Base-by-base conservation (phyloP, 805 yeast genomes). In the Torulaspora gathmanii region DNA sequence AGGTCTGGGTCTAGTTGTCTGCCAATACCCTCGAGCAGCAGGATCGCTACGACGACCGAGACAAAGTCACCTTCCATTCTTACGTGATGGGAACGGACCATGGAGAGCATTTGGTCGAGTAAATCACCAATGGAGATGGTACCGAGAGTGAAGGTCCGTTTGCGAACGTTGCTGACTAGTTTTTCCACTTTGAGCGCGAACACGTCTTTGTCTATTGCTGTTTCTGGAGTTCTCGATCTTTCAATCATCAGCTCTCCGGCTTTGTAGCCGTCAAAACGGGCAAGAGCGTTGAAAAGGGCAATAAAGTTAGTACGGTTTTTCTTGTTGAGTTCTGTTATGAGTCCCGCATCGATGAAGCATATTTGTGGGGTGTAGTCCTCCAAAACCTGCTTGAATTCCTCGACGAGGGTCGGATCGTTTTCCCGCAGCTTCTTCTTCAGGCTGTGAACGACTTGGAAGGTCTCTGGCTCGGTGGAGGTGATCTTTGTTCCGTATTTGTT, bases 241-340 rank as follows among this genome's bases (percentile, higher is more conserved):
- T 89, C 97, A 48, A 90, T 82, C 97, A 93, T 91, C 45, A 93
- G 72, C 60, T 89, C 95, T 9, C 99, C 99, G 0, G 96, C 98
- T 49, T 74, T 75, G 61, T 86, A 89, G 0, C 99, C 99, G 64
- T 93, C 95, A 67, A 93, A 93, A 50, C 82, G 84, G 2, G 96
- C 85, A 27, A 93, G 70, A 0, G 97, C 85, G 55, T 84, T 83
- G 72, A 93, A 93, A 45, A 93, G 71, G 36, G 87, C 96, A 28
- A 93, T 79, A 61, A 93, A 93, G 60, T 93, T 93, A 22, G 80
- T 75, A 46, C 98, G 67, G 60, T 93, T 93, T 1, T 57, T 61
- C 5, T 80, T 82, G 56, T 86, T 85, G 38, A 93, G 72, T 61
- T 91, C 97, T 0, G 98, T 93, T 3, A 93, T 90, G 25, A 93